Conservation (phyloP, 1,284 basidiomycete genomes). For the Kalmanozyma brasiliensis region DNA sequence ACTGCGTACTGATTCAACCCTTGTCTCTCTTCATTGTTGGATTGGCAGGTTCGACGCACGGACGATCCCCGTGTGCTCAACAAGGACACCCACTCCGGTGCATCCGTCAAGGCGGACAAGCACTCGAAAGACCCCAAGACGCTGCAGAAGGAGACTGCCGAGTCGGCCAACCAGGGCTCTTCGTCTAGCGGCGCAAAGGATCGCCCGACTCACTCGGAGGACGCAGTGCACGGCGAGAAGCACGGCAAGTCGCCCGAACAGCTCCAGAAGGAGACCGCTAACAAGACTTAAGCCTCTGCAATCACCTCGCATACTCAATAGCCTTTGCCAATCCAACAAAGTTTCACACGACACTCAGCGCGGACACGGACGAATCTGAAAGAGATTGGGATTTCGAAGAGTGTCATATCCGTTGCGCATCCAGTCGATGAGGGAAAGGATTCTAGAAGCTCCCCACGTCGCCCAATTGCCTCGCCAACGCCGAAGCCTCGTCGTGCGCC, state of each 20-base stretch:
- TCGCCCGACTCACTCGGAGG: constrained; percentile 47
- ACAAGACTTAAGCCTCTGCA: constrained; percentile 23
- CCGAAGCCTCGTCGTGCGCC: not conserved
- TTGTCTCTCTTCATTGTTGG: not conserved
- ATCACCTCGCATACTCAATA: too few species aligned
- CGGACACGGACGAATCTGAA: not conserved
- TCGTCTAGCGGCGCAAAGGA: constrained; percentile 13
- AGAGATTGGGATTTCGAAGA: too few species aligned
- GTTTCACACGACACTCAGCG: too few species aligned
- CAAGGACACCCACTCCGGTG: constrained; percentile 47
- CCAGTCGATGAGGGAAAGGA: too few species aligned
- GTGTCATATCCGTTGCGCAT: too few species aligned
- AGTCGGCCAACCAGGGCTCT: constrained; percentile 12
- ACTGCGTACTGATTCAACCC: not conserved
- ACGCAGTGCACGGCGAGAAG: constrained; percentile 52
- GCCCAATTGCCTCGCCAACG: constrained; percentile 3
- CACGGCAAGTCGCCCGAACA: constrained; percentile 41
- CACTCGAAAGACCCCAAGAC: constrained; percentile 49
- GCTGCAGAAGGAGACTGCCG: constrained; percentile 40
- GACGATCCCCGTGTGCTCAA: constrained; percentile 38
- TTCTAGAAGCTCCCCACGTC: not conserved
- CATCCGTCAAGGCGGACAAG: constrained; percentile 48
- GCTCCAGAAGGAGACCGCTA: constrained; percentile 49
- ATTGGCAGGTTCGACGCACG: constrained; percentile 24
- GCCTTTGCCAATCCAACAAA: too few species aligned